Evolutionary conservation across 495 filamentous ascomycete genomes (phyloP).

Genomic region (Margaritispora aquatica): DNA sequence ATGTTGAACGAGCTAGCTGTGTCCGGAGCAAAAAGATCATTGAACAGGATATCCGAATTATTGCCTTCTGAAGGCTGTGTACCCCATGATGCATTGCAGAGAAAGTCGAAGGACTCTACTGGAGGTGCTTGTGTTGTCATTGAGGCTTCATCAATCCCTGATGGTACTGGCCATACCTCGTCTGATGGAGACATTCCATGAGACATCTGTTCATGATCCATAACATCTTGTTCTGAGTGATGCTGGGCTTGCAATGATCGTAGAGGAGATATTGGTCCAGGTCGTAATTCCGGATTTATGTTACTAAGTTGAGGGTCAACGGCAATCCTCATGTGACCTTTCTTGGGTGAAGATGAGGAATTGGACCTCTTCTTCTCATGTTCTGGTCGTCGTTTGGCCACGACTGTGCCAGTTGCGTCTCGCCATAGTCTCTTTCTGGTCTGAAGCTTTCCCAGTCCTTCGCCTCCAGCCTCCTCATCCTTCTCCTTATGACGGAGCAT

Average conservation of each 20-base stretch:
- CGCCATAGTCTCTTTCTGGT: constrained; percentile 54
- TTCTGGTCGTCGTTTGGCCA: constrained; percentile 32
- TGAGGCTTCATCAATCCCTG: background rate
- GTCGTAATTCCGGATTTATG: background rate
- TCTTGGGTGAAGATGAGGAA: background rate
- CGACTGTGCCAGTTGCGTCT: constrained; percentile 46
- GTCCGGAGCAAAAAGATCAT: constrained; percentile 35
- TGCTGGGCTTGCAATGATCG: background rate
- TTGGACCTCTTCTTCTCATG: constrained; percentile 10
- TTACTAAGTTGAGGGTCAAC: background rate
- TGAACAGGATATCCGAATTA: constrained; percentile 29
- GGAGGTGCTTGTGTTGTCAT: background rate
- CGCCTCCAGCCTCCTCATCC: constrained; percentile 52
- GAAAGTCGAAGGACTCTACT: constrained; percentile 15
- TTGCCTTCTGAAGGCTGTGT: constrained; percentile 1
- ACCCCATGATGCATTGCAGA: constrained; percentile 22
- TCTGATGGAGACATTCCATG: background rate
- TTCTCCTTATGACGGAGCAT: constrained; percentile 51
- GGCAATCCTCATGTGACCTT: constrained; percentile 1
- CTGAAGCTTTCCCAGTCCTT: constrained; percentile 46
- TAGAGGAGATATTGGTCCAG: constrained; percentile 2
- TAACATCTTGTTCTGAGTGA: background rate
- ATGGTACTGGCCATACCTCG: background rate
- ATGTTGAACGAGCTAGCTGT: constrained; percentile 49
- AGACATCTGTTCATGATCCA: background rate